Percentiles rank a stretch among this genome's conserved stretches.
Conservation (phyloP, 2,329 filamentous ascomycete species). For the Dothideomycetes sp. region DNA sequence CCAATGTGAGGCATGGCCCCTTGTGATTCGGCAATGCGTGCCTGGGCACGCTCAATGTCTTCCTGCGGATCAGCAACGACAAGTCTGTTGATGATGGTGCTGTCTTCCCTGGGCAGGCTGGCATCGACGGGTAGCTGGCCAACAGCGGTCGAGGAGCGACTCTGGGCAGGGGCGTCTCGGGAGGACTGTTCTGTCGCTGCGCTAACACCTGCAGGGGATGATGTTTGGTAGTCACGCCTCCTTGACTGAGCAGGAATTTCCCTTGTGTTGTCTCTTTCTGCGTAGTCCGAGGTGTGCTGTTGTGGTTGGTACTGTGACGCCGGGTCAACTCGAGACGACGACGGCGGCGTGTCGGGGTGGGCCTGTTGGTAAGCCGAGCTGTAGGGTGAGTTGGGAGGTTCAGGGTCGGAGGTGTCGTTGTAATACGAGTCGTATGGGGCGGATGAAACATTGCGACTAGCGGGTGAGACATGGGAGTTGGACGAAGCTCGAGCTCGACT, state of each 20-base stretch:
- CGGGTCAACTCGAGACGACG: constrained; percentile 5
- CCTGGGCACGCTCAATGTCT: constrained; percentile 60
- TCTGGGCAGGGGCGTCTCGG: constrained; percentile 27
- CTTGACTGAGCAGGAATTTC: constrained; percentile 3
- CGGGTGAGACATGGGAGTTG: constrained; percentile 44
- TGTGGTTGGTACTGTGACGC: background rate
- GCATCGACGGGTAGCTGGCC: constrained; percentile 42
- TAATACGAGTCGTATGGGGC: constrained; percentile 66
- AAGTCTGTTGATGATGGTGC: constrained; percentile 66
- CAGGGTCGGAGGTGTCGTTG: constrained; percentile 12
- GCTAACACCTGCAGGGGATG: constrained; percentile 33
- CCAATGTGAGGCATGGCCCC: constrained; percentile 26
- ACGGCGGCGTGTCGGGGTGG: constrained; percentile 13
- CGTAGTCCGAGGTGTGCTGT: constrained; percentile 3
- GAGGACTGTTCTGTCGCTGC: constrained; percentile 25
- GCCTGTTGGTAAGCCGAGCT: constrained; percentile 15
- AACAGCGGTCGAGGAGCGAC: constrained; percentile 38
- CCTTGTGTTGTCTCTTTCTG: constrained; percentile 8
- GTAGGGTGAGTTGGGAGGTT: constrained; percentile 12
- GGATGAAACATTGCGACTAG: constrained; percentile 27
- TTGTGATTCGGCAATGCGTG: constrained; percentile 53
- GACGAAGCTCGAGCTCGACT: constrained; percentile 32
- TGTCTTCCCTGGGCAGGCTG: constrained; percentile 60
- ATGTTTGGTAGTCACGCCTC: constrained; percentile 28
- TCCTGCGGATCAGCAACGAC: constrained; percentile 65